phyloP scores from a whole-genome alignment of 2,329 filamentous ascomycete species.

The Venturia effusa region DNA sequence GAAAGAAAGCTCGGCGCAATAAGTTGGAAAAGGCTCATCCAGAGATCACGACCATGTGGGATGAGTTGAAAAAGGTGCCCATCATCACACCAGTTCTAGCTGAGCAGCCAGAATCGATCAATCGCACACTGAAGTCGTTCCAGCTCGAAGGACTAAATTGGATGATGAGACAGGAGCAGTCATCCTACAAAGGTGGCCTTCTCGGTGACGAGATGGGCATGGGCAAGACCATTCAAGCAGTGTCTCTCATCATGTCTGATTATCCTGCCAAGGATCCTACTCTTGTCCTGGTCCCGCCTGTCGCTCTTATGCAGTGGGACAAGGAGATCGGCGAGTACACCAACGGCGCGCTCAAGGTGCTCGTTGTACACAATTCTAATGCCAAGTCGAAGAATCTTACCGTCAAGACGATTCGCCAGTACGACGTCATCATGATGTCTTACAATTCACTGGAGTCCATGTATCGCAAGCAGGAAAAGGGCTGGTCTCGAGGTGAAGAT shows the following conservation, averaged over 20 bases:
- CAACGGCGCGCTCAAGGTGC: slow-evolving; percentile 76
- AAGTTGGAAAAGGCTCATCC: slow-evolving; percentile 70
- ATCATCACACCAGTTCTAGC: slow-evolving; percentile 54
- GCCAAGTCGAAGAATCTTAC: slow-evolving; percentile 68
- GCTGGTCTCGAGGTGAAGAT: slow-evolving; percentile 70
- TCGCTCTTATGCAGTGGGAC: slow-evolving; percentile 91
- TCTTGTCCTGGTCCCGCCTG: slow-evolving; percentile 81
- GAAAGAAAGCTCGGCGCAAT: slow-evolving; percentile 44
- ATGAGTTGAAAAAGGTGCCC: slow-evolving; percentile 56
- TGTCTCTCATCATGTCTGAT: slow-evolving; percentile 96
- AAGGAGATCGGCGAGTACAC: slow-evolving; percentile 55
- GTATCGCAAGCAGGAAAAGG: slow-evolving; percentile 84
- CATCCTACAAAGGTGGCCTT: slow-evolving; percentile 75
- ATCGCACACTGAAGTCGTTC: slow-evolving; percentile 78
- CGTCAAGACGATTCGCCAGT: slow-evolving; percentile 64
- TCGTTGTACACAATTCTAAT: slow-evolving; percentile 84
- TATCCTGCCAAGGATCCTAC: slow-evolving; percentile 75
- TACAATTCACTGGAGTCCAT: slow-evolving; percentile 87
- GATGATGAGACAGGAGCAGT: slow-evolving; percentile 86
- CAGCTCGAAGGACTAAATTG: slow-evolving; percentile 88
- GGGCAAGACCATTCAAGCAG: slow-evolving; percentile 96
- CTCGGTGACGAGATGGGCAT: slow-evolving; percentile 98
- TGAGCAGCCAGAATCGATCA: slow-evolving; percentile 66
- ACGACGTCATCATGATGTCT: slow-evolving; percentile 93
- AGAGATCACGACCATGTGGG: slow-evolving; percentile 75